Conservation (phyloP, 179 eudicot genomes). For the Vitellaria paradoxa region DNA sequence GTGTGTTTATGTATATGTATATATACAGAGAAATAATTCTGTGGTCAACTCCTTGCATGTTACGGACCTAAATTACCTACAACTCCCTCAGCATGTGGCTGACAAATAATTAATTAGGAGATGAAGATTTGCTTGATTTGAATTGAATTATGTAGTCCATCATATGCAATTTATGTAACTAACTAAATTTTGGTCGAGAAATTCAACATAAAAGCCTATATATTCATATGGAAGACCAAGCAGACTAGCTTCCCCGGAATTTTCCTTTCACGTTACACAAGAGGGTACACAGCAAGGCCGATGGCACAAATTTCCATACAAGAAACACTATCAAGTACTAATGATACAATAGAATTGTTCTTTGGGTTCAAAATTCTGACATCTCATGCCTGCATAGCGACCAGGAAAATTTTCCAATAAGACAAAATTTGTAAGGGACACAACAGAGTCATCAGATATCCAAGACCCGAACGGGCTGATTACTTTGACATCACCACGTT, state of each 20-base stretch:
- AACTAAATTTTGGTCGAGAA: too few relatives aligned
- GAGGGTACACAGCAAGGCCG: not conserved
- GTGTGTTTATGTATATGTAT: too few relatives aligned
- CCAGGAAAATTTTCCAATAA: not conserved
- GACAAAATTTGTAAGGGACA: not conserved
- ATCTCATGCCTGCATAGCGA: slow-evolving; percentile 5
- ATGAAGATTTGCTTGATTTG: too few relatives aligned
- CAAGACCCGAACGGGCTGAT: slow-evolving; percentile 1
- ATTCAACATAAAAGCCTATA: too few relatives aligned
- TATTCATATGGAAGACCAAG: too few relatives aligned
- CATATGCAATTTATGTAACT: too few relatives aligned
- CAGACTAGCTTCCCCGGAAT: not conserved
- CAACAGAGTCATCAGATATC: not conserved
- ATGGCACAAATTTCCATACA: slow-evolving; percentile 11
- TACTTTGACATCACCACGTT: slow-evolving; percentile 10
- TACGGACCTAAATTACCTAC: too few relatives aligned
- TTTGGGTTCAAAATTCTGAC: slow-evolving; percentile 10
- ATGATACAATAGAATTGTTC: not conserved
- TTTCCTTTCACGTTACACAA: not conserved
- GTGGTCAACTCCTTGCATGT: too few relatives aligned
- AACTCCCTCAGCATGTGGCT: too few relatives aligned
- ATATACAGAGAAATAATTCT: too few relatives aligned
- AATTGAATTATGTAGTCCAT: too few relatives aligned
- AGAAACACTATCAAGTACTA: not conserved
- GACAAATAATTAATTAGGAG: too few relatives aligned